These are phyloP conservation scores for Sporisorium scitamineum DNA, from an alignment of 1,284 basidiomycete genomes.

Conservation along the genomic window DNA sequence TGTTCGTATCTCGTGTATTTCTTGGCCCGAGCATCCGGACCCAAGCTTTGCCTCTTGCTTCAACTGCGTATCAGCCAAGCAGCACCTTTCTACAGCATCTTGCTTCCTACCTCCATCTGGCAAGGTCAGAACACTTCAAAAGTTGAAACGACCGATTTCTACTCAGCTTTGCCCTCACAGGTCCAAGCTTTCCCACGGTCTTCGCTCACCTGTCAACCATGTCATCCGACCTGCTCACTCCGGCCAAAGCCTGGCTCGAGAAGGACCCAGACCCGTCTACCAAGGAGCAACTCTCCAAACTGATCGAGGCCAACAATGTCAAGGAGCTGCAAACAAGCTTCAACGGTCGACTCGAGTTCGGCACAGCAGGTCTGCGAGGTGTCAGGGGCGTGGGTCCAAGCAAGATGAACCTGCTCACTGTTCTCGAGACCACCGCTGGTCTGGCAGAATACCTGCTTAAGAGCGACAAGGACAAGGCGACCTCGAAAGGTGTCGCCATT, in stretches of 20 bases:
- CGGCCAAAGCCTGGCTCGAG: slow-evolving; percentile 55
- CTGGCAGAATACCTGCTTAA: slow-evolving; percentile 52
- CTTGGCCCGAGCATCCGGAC: slow-evolving; percentile 29
- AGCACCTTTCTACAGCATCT: background rate
- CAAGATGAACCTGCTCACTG: slow-evolving; percentile 63
- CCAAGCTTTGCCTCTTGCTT: background rate
- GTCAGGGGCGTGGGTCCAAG: slow-evolving; percentile 58
- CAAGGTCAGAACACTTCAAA: background rate
- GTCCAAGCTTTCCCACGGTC: background rate
- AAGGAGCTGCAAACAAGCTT: slow-evolving; percentile 54
- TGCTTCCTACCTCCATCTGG: background rate
- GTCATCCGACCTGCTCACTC: slow-evolving; percentile 33
- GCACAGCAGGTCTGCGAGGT: slow-evolving; percentile 60
- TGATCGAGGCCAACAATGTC: slow-evolving; percentile 44
- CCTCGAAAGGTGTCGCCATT: slow-evolving; percentile 58
- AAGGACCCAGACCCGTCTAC: slow-evolving; percentile 57
- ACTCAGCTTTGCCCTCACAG: background rate
- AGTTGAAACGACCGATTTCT: background rate
- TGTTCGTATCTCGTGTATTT: background rate
- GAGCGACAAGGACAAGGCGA: slow-evolving; percentile 29
- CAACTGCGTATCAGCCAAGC: background rate
- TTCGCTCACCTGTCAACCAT: slow-evolving; percentile 1
- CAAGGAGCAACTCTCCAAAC: slow-evolving; percentile 30
- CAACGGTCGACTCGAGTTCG: slow-evolving; percentile 55
- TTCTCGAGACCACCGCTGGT: slow-evolving; percentile 58